Percentiles rank a stretch among this genome's conserved stretches.
Conservation (phyloP, 768 basidiomycete genomes). For the Naganishia randhawae region DNA sequence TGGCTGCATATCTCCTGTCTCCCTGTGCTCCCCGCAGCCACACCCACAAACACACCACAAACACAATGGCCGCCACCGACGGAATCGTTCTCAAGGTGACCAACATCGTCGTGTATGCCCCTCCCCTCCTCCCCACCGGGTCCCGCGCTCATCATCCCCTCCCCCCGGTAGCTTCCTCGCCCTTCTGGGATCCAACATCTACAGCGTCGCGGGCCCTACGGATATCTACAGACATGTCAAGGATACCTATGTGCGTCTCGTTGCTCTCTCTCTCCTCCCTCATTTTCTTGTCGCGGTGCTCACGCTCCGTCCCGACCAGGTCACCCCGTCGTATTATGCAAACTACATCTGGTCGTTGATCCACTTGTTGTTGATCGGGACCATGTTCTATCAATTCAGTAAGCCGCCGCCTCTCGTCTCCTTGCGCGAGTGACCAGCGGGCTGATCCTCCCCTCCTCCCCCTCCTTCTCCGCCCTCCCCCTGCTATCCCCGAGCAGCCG, state of each 20-base stretch:
- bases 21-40: too few relatives aligned
- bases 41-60: too few relatives aligned
- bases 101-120: constrained; percentile 66
- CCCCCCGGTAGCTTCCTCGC: constrained; percentile 62
- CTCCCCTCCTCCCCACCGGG: background rate
- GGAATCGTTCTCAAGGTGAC: constrained; percentile 78
- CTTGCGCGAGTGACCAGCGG: background rate
- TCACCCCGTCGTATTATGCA: constrained; percentile 90
- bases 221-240: constrained; percentile 59
- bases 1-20: too few relatives aligned
- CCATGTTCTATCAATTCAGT: constrained; percentile 60
- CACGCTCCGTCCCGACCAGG: constrained; percentile 16
- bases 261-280: background rate
- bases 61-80: constrained; percentile 69
- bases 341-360: constrained; percentile 84
- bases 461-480: too few relatives aligned
- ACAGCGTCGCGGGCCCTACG: constrained; percentile 72
- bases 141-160: background rate
- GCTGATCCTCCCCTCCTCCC: background rate
- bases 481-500: too few relatives aligned
- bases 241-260: constrained; percentile 62
- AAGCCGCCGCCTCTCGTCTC: background rate
- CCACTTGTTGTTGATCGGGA: constrained; percentile 84
- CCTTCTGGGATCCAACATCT: constrained; percentile 69
- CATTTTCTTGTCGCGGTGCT: background rate